These are phyloP conservation scores for Neofusicoccum umdonicola DNA, from an alignment of 2,329 filamentous ascomycete species.

Conservation along the genomic window DNA sequence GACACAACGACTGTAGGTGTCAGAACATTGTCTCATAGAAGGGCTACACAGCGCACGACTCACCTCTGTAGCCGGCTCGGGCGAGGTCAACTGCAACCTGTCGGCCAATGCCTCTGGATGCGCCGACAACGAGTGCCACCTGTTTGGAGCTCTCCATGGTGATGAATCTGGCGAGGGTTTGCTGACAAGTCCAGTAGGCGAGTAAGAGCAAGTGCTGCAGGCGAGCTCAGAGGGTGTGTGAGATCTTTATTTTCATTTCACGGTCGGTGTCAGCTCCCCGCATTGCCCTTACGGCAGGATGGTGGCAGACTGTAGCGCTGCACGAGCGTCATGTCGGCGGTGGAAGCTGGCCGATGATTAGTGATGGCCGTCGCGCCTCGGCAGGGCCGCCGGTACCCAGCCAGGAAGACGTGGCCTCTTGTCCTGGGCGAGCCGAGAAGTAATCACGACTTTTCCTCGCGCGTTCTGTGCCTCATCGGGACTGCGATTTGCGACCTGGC, in stretches of 20 bases:
- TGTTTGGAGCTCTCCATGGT: conserved; percentile 3
- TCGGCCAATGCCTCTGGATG: conserved; percentile 75
- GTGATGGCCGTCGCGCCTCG: not conserved
- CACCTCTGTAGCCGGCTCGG: conserved; percentile 67
- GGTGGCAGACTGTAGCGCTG: not conserved
- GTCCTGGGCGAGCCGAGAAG: no score
- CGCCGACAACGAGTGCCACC: conserved; percentile 72
- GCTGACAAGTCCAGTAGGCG: not conserved
- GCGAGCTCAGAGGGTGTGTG: not conserved
- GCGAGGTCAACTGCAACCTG: conserved; percentile 78
- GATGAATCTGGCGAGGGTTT: not conserved
- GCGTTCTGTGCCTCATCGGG: no score
- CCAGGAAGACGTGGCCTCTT: not conserved
- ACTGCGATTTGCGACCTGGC: not conserved
- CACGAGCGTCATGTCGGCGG: not conserved
- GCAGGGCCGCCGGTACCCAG: not conserved
- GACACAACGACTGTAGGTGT: conserved; percentile 66
- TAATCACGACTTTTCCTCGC: not conserved
- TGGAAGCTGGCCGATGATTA: not conserved
- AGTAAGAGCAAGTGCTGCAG: not conserved
- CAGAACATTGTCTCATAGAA: not conserved
- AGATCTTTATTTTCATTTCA: not conserved
- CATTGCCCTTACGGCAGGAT: no score
- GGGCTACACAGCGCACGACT: not conserved
- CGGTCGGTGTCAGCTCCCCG: not conserved